phyloP scores from a whole-genome alignment of 1,284 basidiomycete genomes.

The Coniophora puteana region DNA sequence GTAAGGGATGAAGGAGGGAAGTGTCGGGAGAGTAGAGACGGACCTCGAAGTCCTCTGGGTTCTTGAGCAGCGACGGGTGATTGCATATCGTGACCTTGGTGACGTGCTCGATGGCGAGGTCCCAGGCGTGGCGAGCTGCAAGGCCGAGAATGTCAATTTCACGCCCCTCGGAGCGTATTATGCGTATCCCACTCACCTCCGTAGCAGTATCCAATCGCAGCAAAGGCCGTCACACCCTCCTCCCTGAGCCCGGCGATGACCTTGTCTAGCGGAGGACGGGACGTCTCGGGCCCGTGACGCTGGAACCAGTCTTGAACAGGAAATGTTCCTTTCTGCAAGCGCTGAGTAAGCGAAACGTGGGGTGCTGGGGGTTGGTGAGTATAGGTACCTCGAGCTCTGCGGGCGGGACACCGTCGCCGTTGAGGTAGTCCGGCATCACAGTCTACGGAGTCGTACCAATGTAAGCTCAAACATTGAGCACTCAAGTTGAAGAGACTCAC shows the following conservation, averaged over 20 bases:
- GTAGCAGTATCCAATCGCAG: conserved; percentile 24
- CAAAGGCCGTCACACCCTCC: conserved; percentile 24
- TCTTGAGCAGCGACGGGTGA: conserved; percentile 64
- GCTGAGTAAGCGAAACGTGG: neutral
- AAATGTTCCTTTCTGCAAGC: conserved; percentile 8
- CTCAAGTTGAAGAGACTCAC: conserved; percentile 15
- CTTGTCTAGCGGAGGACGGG: conserved; percentile 20
- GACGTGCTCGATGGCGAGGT: conserved; percentile 56
- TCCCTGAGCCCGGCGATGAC: conserved; percentile 23
- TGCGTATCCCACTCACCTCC: conserved; percentile 6
- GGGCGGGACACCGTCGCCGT: conserved; percentile 33
- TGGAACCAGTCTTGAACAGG: conserved; percentile 19
- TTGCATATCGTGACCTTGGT: conserved; percentile 48
- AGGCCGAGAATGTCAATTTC: neutral
- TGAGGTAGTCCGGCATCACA: conserved; percentile 39
- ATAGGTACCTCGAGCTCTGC: conserved; percentile 5
- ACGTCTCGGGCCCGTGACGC: conserved; percentile 16
- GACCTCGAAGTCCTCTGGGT: conserved; percentile 61
- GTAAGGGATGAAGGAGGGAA: neutral
- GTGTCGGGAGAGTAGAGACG: conserved; percentile 2
- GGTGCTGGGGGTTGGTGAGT: neutral
- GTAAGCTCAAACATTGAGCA: neutral
- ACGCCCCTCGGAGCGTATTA: neutral
- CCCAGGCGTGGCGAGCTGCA: conserved; percentile 51
- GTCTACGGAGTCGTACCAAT: too few species aligned